phyloP scores from a whole-genome alignment of 441 rosid genomes.

The Biscutella laevigata region DNA sequence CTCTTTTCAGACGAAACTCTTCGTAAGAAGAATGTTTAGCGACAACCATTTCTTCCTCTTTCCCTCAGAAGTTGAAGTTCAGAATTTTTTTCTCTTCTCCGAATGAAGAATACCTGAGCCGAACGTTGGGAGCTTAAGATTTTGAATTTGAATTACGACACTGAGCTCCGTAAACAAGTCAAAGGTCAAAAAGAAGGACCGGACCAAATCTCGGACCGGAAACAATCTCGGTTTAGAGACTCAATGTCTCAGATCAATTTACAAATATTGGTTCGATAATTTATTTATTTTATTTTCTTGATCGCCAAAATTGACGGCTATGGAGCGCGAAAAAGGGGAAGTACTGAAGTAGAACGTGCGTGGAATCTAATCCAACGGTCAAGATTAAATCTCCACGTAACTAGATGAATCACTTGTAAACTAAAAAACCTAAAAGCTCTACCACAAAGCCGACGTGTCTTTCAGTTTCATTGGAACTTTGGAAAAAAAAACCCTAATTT shows the following conservation, averaged over 20 bases:
- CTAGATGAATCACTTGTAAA: not conserved
- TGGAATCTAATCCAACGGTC: conserved; percentile 3
- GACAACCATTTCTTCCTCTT: conserved; percentile 26
- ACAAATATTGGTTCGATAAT: too few species aligned
- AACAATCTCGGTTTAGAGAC: too few species aligned
- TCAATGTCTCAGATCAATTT: too few species aligned
- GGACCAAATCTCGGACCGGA: too few species aligned
- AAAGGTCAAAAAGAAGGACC: too few species aligned
- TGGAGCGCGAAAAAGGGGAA: not conserved
- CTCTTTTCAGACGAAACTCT: conserved; percentile 39
- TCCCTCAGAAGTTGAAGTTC: not conserved
- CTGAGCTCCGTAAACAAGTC: not conserved
- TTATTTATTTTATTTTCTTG: too few species aligned
- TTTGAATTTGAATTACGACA: conserved; percentile 10
- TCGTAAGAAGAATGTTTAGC: conserved; percentile 32
- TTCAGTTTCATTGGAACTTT: not conserved
- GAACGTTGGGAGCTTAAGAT: conserved; percentile 27
- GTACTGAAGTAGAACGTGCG: conserved; percentile 6
- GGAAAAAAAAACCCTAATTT: not conserved
- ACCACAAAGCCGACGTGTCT: not conserved
- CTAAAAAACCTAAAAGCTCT: not conserved
- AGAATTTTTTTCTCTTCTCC: not conserved
- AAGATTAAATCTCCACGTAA: not conserved
- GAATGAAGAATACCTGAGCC: not conserved
- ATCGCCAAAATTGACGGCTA: not conserved